Conservation (phyloP, 1,284 basidiomycete species). For the Ganoderma leucocontextum region DNA sequence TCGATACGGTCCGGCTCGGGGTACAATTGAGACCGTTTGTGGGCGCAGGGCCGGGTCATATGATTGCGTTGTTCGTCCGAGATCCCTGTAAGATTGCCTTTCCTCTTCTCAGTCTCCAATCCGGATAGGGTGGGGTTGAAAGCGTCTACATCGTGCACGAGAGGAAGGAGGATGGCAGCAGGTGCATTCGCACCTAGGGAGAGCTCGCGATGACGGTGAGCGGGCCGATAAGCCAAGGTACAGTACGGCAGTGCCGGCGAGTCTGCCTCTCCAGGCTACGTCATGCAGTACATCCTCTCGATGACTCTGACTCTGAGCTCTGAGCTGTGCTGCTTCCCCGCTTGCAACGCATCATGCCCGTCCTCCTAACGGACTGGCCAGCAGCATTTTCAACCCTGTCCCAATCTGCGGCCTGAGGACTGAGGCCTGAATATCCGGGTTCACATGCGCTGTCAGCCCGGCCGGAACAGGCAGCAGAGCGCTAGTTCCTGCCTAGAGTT, state of each 20-base stretch:
- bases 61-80: conserved; percentile 25
- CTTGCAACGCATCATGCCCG: background rate
- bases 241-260: background rate
- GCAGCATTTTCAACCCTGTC: background rate
- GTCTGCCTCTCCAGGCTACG: background rate
- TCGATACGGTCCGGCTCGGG: conserved; percentile 16
- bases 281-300: background rate
- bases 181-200: background rate
- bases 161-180: background rate
- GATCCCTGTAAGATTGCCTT: conserved; percentile 33
- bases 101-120: conserved; percentile 14
- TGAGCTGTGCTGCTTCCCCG: background rate
- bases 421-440: background rate
- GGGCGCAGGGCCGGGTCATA: conserved; percentile 21
- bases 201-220: background rate
- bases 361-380: background rate
- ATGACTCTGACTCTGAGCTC: too few relatives aligned
- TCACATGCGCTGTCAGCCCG: conserved; percentile 3
- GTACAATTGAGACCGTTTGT: conserved; percentile 10
- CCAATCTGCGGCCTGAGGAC: too few relatives aligned
- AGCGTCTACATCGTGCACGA: conserved; percentile 11
- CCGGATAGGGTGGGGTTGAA: conserved; percentile 10
- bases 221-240: background rate
- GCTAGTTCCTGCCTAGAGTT: background rate
- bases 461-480: conserved; percentile 4